Conservation (phyloP, 177 flowering plant species). For the Vitis hybrid region DNA sequence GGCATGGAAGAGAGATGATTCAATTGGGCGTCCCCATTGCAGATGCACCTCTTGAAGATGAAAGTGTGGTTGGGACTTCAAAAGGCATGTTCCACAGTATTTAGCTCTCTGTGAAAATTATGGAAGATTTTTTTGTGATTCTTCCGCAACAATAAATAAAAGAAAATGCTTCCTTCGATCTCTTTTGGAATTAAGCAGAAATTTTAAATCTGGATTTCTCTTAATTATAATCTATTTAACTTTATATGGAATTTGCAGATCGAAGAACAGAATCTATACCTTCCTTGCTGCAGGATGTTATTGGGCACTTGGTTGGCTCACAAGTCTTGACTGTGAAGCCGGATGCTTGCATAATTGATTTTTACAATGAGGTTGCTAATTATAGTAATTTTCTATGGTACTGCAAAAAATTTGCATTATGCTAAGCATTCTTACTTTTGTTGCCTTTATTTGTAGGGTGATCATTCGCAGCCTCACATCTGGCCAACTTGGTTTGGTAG, state of each 20-base stretch:
- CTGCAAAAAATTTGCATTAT: not conserved
- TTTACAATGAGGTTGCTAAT: constrained; percentile 64
- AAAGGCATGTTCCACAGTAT: constrained; percentile 48
- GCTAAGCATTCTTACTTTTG: constrained; percentile 8
- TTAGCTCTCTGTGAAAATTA: not conserved
- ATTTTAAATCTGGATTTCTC: not conserved
- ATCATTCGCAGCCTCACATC: constrained; percentile 76
- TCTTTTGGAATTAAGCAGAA: not conserved
- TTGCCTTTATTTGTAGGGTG: constrained; percentile 54
- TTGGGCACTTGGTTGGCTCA: constrained; percentile 47
- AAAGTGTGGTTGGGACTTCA: constrained; percentile 37
- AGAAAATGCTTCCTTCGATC: not conserved
- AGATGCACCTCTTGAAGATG: constrained; percentile 71
- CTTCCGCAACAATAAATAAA: not conserved
- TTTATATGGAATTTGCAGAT: constrained; percentile 40
- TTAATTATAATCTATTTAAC: not conserved
- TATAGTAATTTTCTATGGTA: not conserved
- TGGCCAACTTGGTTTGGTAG: constrained; percentile 73
- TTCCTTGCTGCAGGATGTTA: constrained; percentile 56
- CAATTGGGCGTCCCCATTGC: constrained; percentile 71
- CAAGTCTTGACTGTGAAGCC: constrained; percentile 58
- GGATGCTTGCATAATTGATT: constrained; percentile 68
- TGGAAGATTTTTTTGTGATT: not conserved
- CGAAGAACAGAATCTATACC: constrained; percentile 71
- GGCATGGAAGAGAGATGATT: constrained; percentile 89